Conservation (phyloP, 768 basidiomycete species). For the Hericium coralloides region DNA sequence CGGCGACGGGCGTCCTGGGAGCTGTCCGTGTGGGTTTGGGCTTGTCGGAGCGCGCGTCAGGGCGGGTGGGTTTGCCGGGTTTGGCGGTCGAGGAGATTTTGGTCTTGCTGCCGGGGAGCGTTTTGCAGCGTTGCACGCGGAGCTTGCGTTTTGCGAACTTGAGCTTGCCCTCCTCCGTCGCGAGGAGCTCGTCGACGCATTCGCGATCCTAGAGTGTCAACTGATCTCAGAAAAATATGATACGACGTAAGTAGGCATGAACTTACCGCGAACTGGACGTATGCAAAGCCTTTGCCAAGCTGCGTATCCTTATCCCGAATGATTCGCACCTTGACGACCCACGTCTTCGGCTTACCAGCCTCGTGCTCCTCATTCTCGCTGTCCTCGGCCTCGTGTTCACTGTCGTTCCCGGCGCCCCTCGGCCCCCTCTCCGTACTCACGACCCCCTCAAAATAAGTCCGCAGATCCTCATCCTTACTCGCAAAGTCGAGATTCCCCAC, state of each 20-base stretch:
- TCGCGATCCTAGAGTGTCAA: conserved; percentile 57
- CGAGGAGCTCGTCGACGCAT: conserved; percentile 89
- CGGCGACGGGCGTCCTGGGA: conserved; percentile 10
- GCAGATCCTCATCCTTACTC: conserved; percentile 81
- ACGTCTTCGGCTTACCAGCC: conserved; percentile 34
- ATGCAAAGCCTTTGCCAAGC: conserved; percentile 92
- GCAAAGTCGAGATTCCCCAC: conserved; percentile 92
- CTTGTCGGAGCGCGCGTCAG: not conserved
- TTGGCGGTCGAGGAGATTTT: conserved; percentile 8
- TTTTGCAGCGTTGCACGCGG: conserved; percentile 86
- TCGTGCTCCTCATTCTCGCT: conserved; percentile 18
- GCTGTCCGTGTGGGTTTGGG: conserved; percentile 1
- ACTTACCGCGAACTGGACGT: conserved; percentile 79
- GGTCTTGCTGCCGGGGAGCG: conserved; percentile 34
- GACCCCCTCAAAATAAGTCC: conserved; percentile 78
- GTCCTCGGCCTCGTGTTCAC: conserved; percentile 18
- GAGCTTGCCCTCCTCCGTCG: conserved; percentile 65
- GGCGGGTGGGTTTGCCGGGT: not conserved
- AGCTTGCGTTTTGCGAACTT: conserved; percentile 91
- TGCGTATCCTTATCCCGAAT: conserved; percentile 87
- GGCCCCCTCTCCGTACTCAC: conserved; percentile 63
- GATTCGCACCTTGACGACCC: conserved; percentile 83
- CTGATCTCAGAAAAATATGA: not conserved
- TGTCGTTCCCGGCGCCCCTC: conserved; percentile 26
- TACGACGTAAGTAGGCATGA: not conserved